phyloP scores from a whole-genome alignment of 2,329 filamentous ascomycete species.

The Periconia sp. region DNA sequence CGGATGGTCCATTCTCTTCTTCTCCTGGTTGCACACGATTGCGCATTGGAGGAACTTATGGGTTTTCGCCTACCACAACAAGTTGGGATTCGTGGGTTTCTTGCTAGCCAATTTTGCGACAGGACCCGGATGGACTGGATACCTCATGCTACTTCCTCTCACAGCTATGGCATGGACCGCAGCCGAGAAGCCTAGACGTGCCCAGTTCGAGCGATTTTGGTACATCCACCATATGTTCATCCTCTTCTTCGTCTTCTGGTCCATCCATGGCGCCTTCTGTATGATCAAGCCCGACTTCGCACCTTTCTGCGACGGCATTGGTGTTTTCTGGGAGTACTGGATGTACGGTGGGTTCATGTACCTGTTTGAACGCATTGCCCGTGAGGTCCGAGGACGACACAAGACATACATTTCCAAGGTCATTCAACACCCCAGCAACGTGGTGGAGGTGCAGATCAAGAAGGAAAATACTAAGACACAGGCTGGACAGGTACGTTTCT shows the following conservation, averaged over 20 bases:
- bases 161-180: slow-evolving; percentile 82
- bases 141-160: slow-evolving; percentile 79
- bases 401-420: slow-evolving; percentile 89
- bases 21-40: slow-evolving; percentile 84
- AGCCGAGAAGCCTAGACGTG: slow-evolving; percentile 76
- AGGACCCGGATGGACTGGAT: slow-evolving; percentile 85
- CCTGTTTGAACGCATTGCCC: slow-evolving; percentile 76
- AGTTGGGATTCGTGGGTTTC: slow-evolving; percentile 79
- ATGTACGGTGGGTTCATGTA: slow-evolving; percentile 83
- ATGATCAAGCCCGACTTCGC: slow-evolving; percentile 87
- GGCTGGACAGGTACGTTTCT: slow-evolving; percentile 66
- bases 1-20: slow-evolving; percentile 88
- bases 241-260: slow-evolving; percentile 89
- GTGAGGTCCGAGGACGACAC: slow-evolving; percentile 79
- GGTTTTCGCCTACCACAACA: slow-evolving; percentile 75
- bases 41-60: slow-evolving; percentile 89
- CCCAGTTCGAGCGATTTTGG: slow-evolving; percentile 90
- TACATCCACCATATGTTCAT: slow-evolving; percentile 89
- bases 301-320: slow-evolving; percentile 76
- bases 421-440: slow-evolving; percentile 86
- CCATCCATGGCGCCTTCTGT: slow-evolving; percentile 86
- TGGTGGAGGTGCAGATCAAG: slow-evolving; percentile 91
- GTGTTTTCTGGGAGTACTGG: slow-evolving; percentile 91
- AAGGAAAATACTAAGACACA: slow-evolving; percentile 83
- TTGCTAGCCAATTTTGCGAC: slow-evolving; percentile 78